phyloP scores from a whole-genome alignment of 257 asterid genomes.

The Solanum tacnaense region DNA sequence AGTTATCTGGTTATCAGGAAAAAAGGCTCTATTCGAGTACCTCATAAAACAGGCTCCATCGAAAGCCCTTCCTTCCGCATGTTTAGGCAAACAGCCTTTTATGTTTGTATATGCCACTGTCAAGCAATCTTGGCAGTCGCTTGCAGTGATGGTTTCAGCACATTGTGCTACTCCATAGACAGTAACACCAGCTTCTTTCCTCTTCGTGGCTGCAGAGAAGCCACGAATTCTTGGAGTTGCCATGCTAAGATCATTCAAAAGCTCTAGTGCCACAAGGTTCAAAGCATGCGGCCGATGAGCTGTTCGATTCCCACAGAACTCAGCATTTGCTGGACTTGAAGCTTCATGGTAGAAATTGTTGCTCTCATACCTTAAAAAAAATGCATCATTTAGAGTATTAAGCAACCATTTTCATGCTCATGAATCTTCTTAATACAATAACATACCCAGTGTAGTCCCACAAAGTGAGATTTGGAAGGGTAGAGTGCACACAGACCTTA shows the following conservation, averaged over 20 bases:
- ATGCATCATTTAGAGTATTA: not conserved
- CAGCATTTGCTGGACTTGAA: conserved; percentile 51
- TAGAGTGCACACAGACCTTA: not conserved
- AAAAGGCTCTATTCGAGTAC: conserved; percentile 48
- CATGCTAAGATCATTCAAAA: conserved; percentile 40
- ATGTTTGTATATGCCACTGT: conserved; percentile 46
- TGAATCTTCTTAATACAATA: not conserved
- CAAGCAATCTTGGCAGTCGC: conserved; percentile 62
- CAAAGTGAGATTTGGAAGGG: not conserved
- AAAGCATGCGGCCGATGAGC: conserved; percentile 38
- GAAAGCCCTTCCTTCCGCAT: conserved; percentile 53
- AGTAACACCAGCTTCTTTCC: conserved; percentile 7
- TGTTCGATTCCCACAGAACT: conserved; percentile 50
- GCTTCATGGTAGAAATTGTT: conserved; percentile 55
- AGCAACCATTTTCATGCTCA: not conserved
- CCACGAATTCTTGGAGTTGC: conserved; percentile 54
- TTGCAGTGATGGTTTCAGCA: conserved; percentile 42
- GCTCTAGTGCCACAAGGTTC: conserved; percentile 13
- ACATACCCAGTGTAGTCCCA: not conserved
- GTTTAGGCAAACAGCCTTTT: conserved; percentile 49
- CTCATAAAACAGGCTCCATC: conserved; percentile 78
- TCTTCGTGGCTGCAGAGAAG: conserved; percentile 49
- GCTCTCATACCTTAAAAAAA: conserved; percentile 57
- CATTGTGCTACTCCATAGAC: conserved; percentile 71
- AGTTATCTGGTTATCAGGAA: conserved; percentile 46